Evolutionary conservation across 2,329 filamentous ascomycete genomes (phyloP).

Genomic region (Fusarium phyllophilum): DNA sequence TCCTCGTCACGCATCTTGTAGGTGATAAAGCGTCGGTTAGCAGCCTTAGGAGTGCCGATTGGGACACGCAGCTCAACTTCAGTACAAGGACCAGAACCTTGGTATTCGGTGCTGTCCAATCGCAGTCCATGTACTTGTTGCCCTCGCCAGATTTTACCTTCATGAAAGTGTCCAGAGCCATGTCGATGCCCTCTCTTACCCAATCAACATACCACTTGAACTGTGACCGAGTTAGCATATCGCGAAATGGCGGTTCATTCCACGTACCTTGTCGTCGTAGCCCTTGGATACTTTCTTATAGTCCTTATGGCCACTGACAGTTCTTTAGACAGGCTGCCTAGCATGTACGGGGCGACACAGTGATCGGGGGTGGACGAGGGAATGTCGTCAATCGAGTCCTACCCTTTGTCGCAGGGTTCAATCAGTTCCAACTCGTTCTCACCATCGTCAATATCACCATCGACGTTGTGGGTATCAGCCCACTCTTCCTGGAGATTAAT

Average conservation of each 20-base stretch:
- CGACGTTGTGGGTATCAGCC: background rate
- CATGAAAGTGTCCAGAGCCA: background rate
- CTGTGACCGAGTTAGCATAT: background rate
- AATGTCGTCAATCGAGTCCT: background rate
- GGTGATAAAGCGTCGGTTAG: background rate
- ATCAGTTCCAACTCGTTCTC: background rate
- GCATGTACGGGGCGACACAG: background rate
- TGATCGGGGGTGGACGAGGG: background rate
- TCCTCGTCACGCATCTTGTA: background rate
- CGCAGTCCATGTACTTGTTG: background rate
- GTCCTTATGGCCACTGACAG: background rate
- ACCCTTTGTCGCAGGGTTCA: background rate
- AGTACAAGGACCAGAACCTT: background rate
- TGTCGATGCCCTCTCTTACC: background rate
- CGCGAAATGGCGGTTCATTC: too few relatives aligned
- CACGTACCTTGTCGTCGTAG: background rate
- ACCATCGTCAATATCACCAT: background rate
- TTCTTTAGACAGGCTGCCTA: background rate
- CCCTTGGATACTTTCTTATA: background rate
- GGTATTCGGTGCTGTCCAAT: background rate
- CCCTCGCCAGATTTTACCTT: background rate
- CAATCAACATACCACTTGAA: background rate
- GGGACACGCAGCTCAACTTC: background rate
- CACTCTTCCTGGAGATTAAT: background rate
- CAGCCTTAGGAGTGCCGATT: fast-evolving